phyloP scores from a whole-genome alignment of 306 rosid genomes.

The Parietaria judaica region DNA sequence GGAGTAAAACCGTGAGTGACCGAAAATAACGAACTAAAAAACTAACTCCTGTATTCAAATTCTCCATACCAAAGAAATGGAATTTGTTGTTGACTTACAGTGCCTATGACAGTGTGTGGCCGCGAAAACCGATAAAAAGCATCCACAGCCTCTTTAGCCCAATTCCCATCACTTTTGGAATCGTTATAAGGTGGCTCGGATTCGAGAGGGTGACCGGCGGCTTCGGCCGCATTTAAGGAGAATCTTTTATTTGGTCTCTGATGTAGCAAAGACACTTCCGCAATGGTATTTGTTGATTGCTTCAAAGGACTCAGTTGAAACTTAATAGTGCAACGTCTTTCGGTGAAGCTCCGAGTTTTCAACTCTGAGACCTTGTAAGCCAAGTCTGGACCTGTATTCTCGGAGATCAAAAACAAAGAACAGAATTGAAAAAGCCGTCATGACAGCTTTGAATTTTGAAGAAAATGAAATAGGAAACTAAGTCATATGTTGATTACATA shows the following conservation, averaged over 20 bases:
- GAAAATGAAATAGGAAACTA: neutral
- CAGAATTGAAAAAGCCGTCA: neutral
- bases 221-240: slow-evolving; percentile 49
- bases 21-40: too few relatives aligned
- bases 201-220: slow-evolving; percentile 58
- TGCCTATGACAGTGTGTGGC: slow-evolving; percentile 96
- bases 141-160: slow-evolving; percentile 38
- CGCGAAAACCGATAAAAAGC: slow-evolving; percentile 91
- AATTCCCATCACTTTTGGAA: slow-evolving; percentile 31
- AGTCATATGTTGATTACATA: neutral
- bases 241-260: slow-evolving; percentile 20
- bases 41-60: too few relatives aligned
- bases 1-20: too few relatives aligned
- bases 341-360: slow-evolving; percentile 30
- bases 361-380: slow-evolving; percentile 29
- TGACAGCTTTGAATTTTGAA: neutral
- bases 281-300: slow-evolving; percentile 19
- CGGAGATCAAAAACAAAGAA: slow-evolving; percentile 6
- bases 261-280: slow-evolving; percentile 22
- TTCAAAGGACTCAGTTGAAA: slow-evolving; percentile 19
- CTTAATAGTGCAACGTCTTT: slow-evolving; percentile 22
- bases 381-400: slow-evolving; percentile 30
- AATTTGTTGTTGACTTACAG: slow-evolving; percentile 43
- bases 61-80: too few relatives aligned
- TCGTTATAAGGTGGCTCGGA: slow-evolving; percentile 47